Evolutionary conservation across 768 basidiomycete species (phyloP).

Genomic region (Suillus discolor): DNA sequence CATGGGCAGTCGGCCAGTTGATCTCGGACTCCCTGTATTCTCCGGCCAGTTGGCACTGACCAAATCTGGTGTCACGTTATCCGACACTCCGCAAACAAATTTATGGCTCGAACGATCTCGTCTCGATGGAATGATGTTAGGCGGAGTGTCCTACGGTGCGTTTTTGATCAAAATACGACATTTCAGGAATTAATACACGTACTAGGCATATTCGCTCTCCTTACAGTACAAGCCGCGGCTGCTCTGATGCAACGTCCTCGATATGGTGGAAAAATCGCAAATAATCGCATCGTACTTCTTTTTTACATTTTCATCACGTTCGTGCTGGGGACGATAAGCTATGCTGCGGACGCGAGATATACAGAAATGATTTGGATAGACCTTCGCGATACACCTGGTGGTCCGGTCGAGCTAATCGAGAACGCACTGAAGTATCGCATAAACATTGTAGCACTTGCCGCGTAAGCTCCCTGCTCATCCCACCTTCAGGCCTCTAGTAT

Average conservation of each 20-base stretch:
- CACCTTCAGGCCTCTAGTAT: neutral
- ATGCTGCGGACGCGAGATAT: constrained; percentile 29
- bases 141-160: constrained; percentile 27
- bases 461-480: constrained; percentile 12
- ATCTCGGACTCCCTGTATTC: constrained; percentile 5
- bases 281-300: constrained; percentile 15
- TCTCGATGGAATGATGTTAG: constrained; percentile 24
- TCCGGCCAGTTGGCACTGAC: neutral
- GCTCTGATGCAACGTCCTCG: constrained; percentile 14
- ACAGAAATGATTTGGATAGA: constrained; percentile 37
- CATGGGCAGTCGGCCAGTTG: neutral
- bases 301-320: constrained; percentile 31
- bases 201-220: constrained; percentile 24
- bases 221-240: constrained; percentile 21
- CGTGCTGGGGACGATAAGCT: constrained; percentile 27
- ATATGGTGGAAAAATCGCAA: neutral
- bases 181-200: neutral
- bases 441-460: constrained; percentile 23
- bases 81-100: constrained; percentile 21
- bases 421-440: constrained; percentile 19
- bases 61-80: constrained; percentile 14
- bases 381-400: constrained; percentile 21
- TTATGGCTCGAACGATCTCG: constrained; percentile 31
- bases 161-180: neutral
- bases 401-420: constrained; percentile 18